phyloP scores from a whole-genome alignment of 345 rosid genomes.

The Citrus australasica region DNA sequence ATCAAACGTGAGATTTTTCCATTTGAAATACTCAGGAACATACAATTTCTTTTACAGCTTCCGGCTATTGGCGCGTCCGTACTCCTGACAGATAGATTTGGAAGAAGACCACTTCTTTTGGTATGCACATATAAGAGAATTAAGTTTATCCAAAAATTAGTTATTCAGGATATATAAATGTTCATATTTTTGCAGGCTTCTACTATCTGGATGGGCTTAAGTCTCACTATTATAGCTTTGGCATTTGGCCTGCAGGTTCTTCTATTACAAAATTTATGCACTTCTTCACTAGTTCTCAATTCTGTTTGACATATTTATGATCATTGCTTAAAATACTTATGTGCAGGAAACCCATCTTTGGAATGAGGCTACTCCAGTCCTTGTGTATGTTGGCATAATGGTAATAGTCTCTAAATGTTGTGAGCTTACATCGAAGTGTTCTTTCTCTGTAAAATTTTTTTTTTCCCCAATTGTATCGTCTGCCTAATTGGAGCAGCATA shows the following conservation, averaged over 20 bases:
- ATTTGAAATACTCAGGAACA: not conserved
- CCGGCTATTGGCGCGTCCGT: not conserved
- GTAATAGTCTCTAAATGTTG: not conserved
- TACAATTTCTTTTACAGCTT: constrained; percentile 13
- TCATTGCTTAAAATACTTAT: not conserved
- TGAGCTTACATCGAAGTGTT: too few relatives aligned
- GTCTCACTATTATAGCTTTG: constrained; percentile 19
- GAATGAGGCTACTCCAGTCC: constrained; percentile 19
- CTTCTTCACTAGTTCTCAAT: not conserved
- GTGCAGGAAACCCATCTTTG: constrained; percentile 20
- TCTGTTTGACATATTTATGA: not conserved
- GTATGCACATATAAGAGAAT: not conserved
- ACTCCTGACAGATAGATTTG: constrained; percentile 22
- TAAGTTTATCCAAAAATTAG: not conserved
- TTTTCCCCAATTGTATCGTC: too few relatives aligned
- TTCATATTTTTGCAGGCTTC: constrained; percentile 18
- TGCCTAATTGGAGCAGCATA: too few relatives aligned
- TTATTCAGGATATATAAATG: not conserved
- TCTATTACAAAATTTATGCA: not conserved
- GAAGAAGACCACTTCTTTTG: constrained; percentile 35
- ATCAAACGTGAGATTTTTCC: not conserved
- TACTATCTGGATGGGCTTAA: constrained; percentile 19
- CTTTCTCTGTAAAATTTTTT: too few relatives aligned
- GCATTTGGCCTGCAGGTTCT: constrained; percentile 36
- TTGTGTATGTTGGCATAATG: constrained; percentile 25